phyloP scores from a whole-genome alignment of 768 basidiomycete species.

The Tulasnella sp. region DNA sequence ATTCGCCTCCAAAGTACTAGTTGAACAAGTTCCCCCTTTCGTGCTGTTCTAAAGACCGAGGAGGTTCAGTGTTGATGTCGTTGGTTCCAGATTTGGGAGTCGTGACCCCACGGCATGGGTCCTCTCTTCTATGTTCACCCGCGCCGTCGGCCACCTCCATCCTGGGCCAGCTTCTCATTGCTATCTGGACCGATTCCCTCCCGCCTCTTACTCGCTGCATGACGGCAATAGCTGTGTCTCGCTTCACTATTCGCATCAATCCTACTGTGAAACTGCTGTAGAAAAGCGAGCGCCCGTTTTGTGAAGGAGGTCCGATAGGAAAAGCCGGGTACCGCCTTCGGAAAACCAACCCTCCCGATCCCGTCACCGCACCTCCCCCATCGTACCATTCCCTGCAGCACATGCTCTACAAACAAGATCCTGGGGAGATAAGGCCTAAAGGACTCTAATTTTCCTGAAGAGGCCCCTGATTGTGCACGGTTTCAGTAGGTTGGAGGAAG shows the following conservation, averaged over 20 bases:
- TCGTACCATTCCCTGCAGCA: not conserved
- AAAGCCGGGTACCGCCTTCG: not conserved
- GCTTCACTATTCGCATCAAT: not conserved
- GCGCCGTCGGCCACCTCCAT: not conserved
- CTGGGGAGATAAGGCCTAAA: not conserved
- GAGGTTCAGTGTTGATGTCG: not conserved
- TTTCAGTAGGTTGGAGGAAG: not conserved
- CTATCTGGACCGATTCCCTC: no score
- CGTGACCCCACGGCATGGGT: not conserved
- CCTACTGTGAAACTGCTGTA: not conserved
- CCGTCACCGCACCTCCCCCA: not conserved
- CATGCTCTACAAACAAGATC: not conserved
- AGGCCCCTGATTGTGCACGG: not conserved
- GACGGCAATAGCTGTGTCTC: not conserved
- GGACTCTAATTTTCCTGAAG: not conserved
- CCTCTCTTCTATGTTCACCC: not conserved
- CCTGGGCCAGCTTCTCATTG: not conserved
- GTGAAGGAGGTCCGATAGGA: not conserved
- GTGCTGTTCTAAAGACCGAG: not conserved
- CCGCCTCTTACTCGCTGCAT: not conserved
- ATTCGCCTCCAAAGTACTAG: conserved; percentile 18
- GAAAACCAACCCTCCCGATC: not conserved
- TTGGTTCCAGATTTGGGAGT: not conserved
- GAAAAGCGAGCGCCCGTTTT: not conserved
- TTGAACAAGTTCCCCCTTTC: not conserved